Evolutionary conservation across 2,329 filamentous ascomycete species (phyloP).

Genomic region (Penicillium polonicum): DNA sequence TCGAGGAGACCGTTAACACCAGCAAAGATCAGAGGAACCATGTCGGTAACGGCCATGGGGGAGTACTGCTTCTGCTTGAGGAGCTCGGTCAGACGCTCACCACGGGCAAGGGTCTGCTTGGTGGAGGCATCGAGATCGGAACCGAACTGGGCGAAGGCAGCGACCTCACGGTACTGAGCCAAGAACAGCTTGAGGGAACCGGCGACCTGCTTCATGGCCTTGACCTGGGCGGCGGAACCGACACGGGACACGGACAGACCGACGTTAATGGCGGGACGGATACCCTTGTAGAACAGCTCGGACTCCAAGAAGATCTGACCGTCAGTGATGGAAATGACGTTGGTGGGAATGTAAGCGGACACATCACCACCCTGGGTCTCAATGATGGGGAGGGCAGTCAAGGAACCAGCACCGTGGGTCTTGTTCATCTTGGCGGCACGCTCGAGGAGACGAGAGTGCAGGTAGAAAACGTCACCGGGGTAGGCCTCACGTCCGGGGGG

Average conservation of each 20-base stretch:
- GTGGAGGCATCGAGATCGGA: conserved; percentile 98
- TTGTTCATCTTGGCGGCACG: conserved; percentile 99
- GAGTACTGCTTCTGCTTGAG: conserved; percentile 99
- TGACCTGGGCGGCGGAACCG: conserved; percentile 98
- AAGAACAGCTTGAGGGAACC: conserved; percentile 99
- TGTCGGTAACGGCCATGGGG: conserved; percentile 98
- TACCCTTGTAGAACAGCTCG: conserved; percentile 99
- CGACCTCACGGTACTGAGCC: conserved; percentile 99
- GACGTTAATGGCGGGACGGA: conserved; percentile 99
- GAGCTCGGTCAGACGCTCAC: conserved; percentile 97
- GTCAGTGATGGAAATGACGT: conserved; percentile 99
- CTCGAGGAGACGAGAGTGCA: conserved; percentile 98
- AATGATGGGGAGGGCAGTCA: conserved; percentile 96
- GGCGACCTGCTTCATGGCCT: conserved; percentile 99
- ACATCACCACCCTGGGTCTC: conserved; percentile 99
- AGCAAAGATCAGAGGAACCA: conserved; percentile 98
- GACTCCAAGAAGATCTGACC: conserved; percentile 99
- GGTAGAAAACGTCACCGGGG: conserved; percentile 98
- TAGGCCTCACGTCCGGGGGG: conserved; percentile 99
- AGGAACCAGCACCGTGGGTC: conserved; percentile 89
- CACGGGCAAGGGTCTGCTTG: conserved; percentile 97
- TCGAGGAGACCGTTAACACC: conserved; percentile 98
- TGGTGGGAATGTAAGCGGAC: conserved; percentile 99
- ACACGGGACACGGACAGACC: conserved; percentile 99
- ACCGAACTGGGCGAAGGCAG: conserved; percentile 99